Evolutionary conservation across 192 early-diverging fungal species (phyloP).

Genomic region (Backusella luteola): DNA sequence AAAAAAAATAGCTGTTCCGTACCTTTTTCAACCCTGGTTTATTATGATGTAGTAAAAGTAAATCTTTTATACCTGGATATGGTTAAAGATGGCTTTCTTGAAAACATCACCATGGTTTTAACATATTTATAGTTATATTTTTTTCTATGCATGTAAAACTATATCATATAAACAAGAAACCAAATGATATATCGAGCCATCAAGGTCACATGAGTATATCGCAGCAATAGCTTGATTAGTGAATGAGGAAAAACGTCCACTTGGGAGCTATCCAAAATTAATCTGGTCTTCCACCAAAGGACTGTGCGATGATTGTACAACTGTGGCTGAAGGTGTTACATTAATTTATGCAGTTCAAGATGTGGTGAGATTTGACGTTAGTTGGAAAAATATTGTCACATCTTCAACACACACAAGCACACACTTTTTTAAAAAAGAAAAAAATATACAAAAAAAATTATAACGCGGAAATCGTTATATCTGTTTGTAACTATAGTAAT

Average conservation of each 20-base stretch:
- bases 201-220: neutral
- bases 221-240: neutral
- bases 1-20: neutral
- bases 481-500: constrained; percentile 2
- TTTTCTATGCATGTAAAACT: neutral
- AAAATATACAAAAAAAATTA: neutral
- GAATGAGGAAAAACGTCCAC: neutral
- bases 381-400: neutral
- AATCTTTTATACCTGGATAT: neutral
- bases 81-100: neutral
- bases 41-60: too few species aligned
- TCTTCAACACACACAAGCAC: neutral
- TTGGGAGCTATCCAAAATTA: neutral
- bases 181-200: neutral
- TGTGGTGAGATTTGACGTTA: neutral
- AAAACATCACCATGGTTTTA: neutral
- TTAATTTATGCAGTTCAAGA: neutral
- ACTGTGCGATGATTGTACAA: neutral
- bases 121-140: neutral
- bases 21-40: too few species aligned
- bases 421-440: neutral
- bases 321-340: neutral
- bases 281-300: neutral
- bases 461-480: neutral
- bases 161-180: neutral